Evolutionary conservation across 176 grass and related monocot genomes (phyloP).

Genomic region (Puccinellia tenuiflora): DNA sequence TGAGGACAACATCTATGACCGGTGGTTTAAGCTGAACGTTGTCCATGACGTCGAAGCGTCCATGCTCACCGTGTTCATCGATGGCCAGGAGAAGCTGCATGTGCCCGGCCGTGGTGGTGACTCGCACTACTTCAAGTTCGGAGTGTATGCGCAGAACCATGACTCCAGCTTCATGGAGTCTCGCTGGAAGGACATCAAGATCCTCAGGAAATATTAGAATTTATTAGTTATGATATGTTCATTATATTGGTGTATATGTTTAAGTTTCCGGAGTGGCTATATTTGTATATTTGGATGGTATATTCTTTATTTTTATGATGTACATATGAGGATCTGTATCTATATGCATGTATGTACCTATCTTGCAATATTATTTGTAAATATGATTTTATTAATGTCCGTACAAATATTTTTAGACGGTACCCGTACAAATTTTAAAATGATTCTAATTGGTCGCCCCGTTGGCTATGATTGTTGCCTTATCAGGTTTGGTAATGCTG

Average conservation of each 20-base stretch:
- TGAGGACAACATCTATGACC: slow-evolving; percentile 30
- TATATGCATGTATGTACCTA: neutral
- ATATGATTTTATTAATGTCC: neutral
- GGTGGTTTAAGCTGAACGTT: slow-evolving; percentile 53
- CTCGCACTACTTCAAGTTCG: slow-evolving; percentile 51
- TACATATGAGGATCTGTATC: neutral
- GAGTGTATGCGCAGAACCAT: slow-evolving; percentile 12
- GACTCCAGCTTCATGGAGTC: slow-evolving; percentile 24
- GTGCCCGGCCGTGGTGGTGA: slow-evolving; percentile 3
- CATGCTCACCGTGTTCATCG: slow-evolving; percentile 20
- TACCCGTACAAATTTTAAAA: no score
- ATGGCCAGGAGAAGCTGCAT: neutral
- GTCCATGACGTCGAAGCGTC: slow-evolving; percentile 32
- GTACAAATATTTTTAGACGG: no score
- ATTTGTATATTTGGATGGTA: neutral
- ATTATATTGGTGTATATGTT: neutral
- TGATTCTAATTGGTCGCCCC: neutral
- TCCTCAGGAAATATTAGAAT: neutral
- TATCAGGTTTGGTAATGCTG: neutral
- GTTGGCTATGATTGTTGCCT: neutral
- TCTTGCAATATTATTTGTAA: neutral
- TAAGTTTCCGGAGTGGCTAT: neutral
- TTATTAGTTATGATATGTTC: neutral
- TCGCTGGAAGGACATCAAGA: slow-evolving; percentile 20
- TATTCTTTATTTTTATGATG: neutral